phyloP scores from a whole-genome alignment of 176 grass and related monocot genomes.

The Olyra latifolia region DNA sequence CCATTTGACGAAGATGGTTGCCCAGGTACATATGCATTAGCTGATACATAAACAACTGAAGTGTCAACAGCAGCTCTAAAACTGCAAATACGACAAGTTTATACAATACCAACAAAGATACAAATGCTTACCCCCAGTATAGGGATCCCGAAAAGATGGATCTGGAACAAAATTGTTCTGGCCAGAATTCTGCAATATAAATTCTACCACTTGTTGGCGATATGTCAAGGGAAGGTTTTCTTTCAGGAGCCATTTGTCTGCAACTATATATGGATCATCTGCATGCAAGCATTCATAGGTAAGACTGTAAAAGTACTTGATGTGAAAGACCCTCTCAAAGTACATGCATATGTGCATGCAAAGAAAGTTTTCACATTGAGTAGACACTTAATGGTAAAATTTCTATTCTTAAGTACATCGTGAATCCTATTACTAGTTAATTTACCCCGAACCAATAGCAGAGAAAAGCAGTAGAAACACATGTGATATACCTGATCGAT shows the following conservation, averaged over 20 bases:
- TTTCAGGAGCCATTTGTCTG: slow-evolving; percentile 94
- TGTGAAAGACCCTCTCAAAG: not conserved
- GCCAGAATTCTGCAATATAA: slow-evolving; percentile 93
- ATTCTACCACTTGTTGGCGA: slow-evolving; percentile 95
- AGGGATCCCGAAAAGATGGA: slow-evolving; percentile 89
- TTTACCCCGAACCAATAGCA: slow-evolving; percentile 22
- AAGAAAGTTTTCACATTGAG: not conserved
- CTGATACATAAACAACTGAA: slow-evolving; percentile 54
- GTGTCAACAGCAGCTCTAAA: slow-evolving; percentile 17
- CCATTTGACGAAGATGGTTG: slow-evolving; percentile 64
- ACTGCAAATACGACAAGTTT: slow-evolving; percentile 22
- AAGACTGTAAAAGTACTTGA: not conserved
- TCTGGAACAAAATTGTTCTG: slow-evolving; percentile 83
- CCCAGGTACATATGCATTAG: slow-evolving; percentile 86
- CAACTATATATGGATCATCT: slow-evolving; percentile 90
- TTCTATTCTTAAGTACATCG: not conserved
- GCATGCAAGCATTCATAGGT: slow-evolving; percentile 24
- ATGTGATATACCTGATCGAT: slow-evolving; percentile 64
- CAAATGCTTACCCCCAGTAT: slow-evolving; percentile 77
- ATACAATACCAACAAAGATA: slow-evolving; percentile 15
- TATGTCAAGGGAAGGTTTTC: slow-evolving; percentile 90
- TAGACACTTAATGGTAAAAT: slow-evolving; percentile 9
- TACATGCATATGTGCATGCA: slow-evolving; percentile 10
- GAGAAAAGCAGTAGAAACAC: slow-evolving; percentile 7
- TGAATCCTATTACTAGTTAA: not conserved